A percentile compares a stretch with the other conserved stretches of the same genome.
Conservation (phyloP, 352 stramenopile species). For the Plasmopara halstedii region DNA sequence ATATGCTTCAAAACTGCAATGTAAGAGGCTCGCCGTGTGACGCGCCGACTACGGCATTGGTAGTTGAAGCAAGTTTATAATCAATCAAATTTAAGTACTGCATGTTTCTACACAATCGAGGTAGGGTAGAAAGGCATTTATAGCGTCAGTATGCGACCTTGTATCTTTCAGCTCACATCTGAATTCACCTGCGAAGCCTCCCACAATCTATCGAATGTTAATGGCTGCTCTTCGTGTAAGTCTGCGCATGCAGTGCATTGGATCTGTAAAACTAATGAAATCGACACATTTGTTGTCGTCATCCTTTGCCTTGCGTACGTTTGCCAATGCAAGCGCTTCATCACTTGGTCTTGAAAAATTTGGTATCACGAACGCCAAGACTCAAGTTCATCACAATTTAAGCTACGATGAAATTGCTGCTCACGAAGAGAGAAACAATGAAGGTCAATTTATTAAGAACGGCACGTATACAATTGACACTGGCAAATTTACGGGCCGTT, state of each 20-base stretch:
- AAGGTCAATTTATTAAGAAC: conserved; percentile 85
- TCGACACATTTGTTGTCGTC: conserved; percentile 22
- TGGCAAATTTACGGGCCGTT: conserved; percentile 97
- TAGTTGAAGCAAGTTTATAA: conserved; percentile 5
- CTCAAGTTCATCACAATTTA: conserved; percentile 93
- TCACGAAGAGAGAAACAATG: conserved; percentile 93
- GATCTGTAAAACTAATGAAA: conserved; percentile 28
- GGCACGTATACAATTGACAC: conserved; percentile 97
- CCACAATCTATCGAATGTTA: conserved; percentile 32
- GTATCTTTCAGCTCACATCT: conserved; percentile 24
- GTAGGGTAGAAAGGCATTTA: not conserved
- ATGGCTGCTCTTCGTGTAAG: conserved; percentile 46
- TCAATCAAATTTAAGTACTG: conserved; percentile 3
- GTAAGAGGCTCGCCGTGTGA: conserved; percentile 9
- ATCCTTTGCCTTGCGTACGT: conserved; percentile 23
- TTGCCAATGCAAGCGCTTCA: conserved; percentile 38
- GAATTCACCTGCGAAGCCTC: conserved; percentile 25
- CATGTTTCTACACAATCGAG: conserved; percentile 8
- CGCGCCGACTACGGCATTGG: conserved; percentile 15
- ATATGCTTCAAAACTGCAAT: conserved; percentile 21
- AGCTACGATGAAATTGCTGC: conserved; percentile 93
- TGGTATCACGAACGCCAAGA: conserved; percentile 85
- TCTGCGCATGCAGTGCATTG: conserved; percentile 46
- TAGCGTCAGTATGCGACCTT: conserved; percentile 18
- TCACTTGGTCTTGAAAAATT: conserved; percentile 79